phyloP scores from a whole-genome alignment of 805 yeast genomes.

The Priceomyces medius region DNA sequence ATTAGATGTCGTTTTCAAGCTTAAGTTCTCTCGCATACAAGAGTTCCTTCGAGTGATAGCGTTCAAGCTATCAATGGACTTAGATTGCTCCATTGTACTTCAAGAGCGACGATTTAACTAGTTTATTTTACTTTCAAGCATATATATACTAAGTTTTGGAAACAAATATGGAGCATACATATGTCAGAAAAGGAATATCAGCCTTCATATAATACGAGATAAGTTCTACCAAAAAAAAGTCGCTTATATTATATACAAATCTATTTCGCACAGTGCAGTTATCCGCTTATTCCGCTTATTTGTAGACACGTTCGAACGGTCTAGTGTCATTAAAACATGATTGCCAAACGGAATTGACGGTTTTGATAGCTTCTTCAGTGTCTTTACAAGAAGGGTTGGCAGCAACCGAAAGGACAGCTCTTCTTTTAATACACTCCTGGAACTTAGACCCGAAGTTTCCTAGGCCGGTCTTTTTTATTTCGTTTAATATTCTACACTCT shows the following conservation, averaged over 20 bases:
- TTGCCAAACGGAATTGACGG: slow-evolving; percentile 86
- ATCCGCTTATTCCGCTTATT: background rate
- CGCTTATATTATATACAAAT: too few relatives aligned
- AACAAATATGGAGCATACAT: too few relatives aligned
- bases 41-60: background rate
- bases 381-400: slow-evolving; percentile 83
- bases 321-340: slow-evolving; percentile 93
- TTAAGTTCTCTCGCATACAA: background rate
- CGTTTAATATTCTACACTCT: slow-evolving; percentile 89
- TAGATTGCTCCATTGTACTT: background rate
- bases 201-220: too few relatives aligned
- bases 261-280: background rate
- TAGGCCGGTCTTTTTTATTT: slow-evolving; percentile 59
- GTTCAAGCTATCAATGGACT: background rate
- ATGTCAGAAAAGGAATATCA: too few relatives aligned
- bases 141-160: too few relatives aligned
- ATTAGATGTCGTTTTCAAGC: background rate
- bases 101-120: too few relatives aligned
- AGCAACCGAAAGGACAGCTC: slow-evolving; percentile 80
- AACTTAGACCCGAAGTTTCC: slow-evolving; percentile 71
- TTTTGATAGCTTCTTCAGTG: slow-evolving; percentile 69
- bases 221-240: too few relatives aligned
- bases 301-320: slow-evolving; percentile 89
- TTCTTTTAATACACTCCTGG: slow-evolving; percentile 84
- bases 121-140: too few relatives aligned